These are phyloP conservation scores for Euphorbia celastroides DNA, from an alignment of 441 rosid genomes.

Conservation along the genomic window DNA sequence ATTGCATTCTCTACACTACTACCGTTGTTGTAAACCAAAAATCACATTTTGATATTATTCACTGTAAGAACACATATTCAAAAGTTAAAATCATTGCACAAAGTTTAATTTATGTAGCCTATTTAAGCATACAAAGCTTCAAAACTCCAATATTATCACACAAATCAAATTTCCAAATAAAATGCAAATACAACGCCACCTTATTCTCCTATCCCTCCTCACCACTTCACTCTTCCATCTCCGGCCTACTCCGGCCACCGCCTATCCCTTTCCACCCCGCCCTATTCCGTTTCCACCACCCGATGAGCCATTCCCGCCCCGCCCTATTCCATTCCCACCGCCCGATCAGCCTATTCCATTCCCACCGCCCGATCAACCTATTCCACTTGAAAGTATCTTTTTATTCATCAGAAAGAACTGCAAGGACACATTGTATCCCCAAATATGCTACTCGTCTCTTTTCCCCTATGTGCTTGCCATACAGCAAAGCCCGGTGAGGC, in stretches of 20 bases:
- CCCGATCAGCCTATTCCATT: no score
- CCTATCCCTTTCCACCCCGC: no score
- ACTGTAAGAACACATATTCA: not conserved
- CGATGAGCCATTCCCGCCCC: no score
- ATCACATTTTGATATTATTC: no score
- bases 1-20: not conserved
- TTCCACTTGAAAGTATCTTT: slow-evolving; percentile 29
- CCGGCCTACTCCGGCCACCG: slow-evolving; percentile 15
- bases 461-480: slow-evolving; percentile 48
- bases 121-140: not conserved
- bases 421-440: slow-evolving; percentile 65
- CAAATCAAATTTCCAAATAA: slow-evolving; percentile 23
- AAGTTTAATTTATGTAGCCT: not conserved
- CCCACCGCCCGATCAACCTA: no score
- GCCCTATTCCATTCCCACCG: no score
- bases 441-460: slow-evolving; percentile 60
- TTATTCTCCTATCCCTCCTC: slow-evolving; percentile 23
- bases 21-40: not conserved
- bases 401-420: slow-evolving; percentile 75
- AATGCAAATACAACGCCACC: slow-evolving; percentile 5
- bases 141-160: not conserved
- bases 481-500: slow-evolving; percentile 42
- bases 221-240: slow-evolving; percentile 18
- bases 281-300: no score
- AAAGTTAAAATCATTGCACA: not conserved